Base-by-base conservation (phyloP, 192 early-diverging fungal species). In the Coemansia sp. region DNA sequence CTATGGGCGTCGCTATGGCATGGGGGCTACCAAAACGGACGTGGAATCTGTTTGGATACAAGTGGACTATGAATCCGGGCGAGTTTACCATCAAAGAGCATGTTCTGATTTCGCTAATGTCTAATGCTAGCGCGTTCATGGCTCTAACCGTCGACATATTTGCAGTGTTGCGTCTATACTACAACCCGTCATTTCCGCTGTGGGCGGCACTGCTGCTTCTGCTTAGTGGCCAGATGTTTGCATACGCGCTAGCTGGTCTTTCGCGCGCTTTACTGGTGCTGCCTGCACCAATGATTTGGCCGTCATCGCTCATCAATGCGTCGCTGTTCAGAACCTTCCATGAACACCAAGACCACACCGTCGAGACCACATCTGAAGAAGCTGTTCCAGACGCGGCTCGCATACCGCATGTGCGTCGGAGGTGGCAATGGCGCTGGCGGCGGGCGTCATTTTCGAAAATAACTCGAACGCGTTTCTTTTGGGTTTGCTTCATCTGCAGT, bases 31-130 rank as follows among this genome's bases (percentile, higher is more conserved):
- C 92, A 21, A 77, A 72, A 11, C 69, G 70, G 22, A 75, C 64
- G 21, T 79, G 86, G 70, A 64, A 58, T 19, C 9, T 69, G 8
- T 86, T 86, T 63, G 79, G 86, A 3, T 84, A 90, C 45, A 62
- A 53, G n/a, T 83, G 81, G 81, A 57, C 76, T 15, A 73, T 83
- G 68, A 96, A 96, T 64, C 88, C 91, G 2, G 94, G 94, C 7
- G 91, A 87, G 12, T 96, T 95, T 73, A 87, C 83, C 48, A 87
- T 93, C 61, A 97, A 97, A 67, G 94, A 94, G 59, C 92, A 94
- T 68, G 93, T 90, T 8, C 79, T 97, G 35, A 89, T 94, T 49
- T 87, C 87, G 48, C 82, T 94, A 58, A 88, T 93, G 85, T 88
- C 88, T 60, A 89, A 87, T 56, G 80, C 88, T 19, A 88, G 87